Evolutionary conservation across 2,329 filamentous ascomycete species (phyloP), one percentile per base, ranked within the genome.

Genomic region (Fusarium pilosicola): DNA sequence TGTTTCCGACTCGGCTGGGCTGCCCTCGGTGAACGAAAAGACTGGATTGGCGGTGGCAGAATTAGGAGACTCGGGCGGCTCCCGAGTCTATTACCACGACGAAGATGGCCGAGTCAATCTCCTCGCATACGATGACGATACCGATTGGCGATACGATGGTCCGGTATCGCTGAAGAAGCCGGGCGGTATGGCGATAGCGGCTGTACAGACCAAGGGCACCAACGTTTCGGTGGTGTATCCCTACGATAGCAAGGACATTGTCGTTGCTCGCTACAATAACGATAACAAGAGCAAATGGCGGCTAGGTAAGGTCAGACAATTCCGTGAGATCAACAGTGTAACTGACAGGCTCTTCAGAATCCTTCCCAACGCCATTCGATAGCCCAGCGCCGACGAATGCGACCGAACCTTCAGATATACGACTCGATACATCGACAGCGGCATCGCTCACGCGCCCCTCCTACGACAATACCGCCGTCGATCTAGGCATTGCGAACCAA

Each of bases 61-160:
- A 26, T 65, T 75, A 7, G 73, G 73, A 14, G 72, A 75, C 7
- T 52, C 46, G 7, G 73, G 73, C 6, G 73, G 73, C 7, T 75
- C 69, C 28, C 62, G 73, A 22, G 34, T 75, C 22, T 75, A 75
- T 11, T 75, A 75, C 41, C 73, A 75, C 26, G 72, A 75, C 9
- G 65, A 70, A 46, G 62, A 73, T 14, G 69, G 69, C 9, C 30
- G 48, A 15, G 44, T 75, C 4, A 73, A 70, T 18, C 11, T 71
- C 15, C 17, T 75, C 13, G 72, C 72, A 11, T 75, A 75, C 45
- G 73, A 75, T 32, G 73, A 75, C n/a, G 73, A 75, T 41, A 75
- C 73, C 11, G 73, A 75, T 26, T 75, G 73, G 73, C 48, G 60
- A 39, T 75, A 75, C 24, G 59, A 62, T 17, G 73, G 73, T 2